phyloP scores from a whole-genome alignment of 208 protist species.

The Acanthamoeba triangularis region DNA sequence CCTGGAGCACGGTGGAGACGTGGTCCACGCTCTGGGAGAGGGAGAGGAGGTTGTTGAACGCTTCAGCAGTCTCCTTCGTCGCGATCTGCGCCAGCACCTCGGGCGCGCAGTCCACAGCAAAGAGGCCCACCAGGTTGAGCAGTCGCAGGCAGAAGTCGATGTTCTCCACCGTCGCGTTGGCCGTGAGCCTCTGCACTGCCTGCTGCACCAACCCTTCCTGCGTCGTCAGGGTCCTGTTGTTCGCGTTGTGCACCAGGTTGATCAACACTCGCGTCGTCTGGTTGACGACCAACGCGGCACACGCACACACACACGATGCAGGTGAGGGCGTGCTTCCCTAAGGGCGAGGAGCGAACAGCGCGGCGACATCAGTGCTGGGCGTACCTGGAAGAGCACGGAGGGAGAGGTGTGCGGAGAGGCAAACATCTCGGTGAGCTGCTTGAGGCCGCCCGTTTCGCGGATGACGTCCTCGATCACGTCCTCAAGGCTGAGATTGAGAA shows the following conservation, averaged over 20 bases:
- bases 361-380: background rate
- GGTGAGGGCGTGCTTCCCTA: too few relatives aligned
- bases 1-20: slow-evolving; percentile 50
- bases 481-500: slow-evolving; percentile 57
- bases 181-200: background rate
- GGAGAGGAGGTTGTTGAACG: slow-evolving; percentile 52
- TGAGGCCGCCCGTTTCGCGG: slow-evolving; percentile 37
- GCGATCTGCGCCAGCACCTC: slow-evolving; percentile 32
- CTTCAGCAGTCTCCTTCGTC: slow-evolving; percentile 51
- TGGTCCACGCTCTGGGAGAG: slow-evolving; percentile 46
- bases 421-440: slow-evolving; percentile 51
- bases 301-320: background rate
- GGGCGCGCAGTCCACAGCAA: slow-evolving; percentile 50
- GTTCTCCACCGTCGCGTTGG: background rate
- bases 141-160: slow-evolving; percentile 60
- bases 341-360: background rate
- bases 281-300: background rate
- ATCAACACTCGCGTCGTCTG: slow-evolving; percentile 56
- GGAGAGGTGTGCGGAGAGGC: background rate
- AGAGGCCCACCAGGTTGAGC: slow-evolving; percentile 51
- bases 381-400: slow-evolving; percentile 51
- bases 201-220: slow-evolving; percentile 29
- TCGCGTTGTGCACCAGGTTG: slow-evolving; percentile 60
- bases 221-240: slow-evolving; percentile 6
- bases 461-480: slow-evolving; percentile 48